These are phyloP conservation scores for Daldinia sp. DNA, from an alignment of 2,329 filamentous ascomycete species.

Conservation along the genomic window DNA sequence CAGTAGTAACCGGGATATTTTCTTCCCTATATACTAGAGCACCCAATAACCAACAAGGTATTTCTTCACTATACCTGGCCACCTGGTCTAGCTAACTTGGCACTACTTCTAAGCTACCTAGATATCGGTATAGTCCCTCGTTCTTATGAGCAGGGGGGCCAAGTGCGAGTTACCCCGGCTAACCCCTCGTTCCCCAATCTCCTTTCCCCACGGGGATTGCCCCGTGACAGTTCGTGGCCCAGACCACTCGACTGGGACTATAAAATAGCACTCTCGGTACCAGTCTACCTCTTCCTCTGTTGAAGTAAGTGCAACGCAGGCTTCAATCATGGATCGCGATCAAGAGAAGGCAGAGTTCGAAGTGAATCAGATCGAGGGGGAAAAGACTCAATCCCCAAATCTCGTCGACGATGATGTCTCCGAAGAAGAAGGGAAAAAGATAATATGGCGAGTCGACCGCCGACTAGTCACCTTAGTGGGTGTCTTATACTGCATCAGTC, in stretches of 20 bases:
- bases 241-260: conserved; percentile 9
- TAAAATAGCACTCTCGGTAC: conserved; percentile 25
- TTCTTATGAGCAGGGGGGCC: background rate
- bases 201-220: conserved; percentile 13
- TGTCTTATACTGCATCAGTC: conserved; percentile 77
- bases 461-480: conserved; percentile 73
- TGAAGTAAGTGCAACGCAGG: background rate
- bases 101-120: conserved; percentile 1
- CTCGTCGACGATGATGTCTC: conserved; percentile 61
- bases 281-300: conserved; percentile 2
- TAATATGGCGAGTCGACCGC: conserved; percentile 77
- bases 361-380: conserved; percentile 45
- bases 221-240: background rate
- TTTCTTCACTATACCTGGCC: background rate
- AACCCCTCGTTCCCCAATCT: conserved; percentile 32
- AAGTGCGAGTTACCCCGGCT: conserved; percentile 18
- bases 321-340: conserved; percentile 46
- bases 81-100: background rate
- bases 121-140: conserved; percentile 4
- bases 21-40: background rate
- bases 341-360: conserved; percentile 45
- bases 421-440: conserved; percentile 71
- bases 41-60: background rate
- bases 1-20: background rate
- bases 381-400: conserved; percentile 47